A percentile compares a stretch with the other conserved stretches of the same genome.
These are phyloP conservation scores for Trichoderma arundinaceum DNA, from an alignment of 2,329 filamentous ascomycete species.

Conservation along the genomic window DNA sequence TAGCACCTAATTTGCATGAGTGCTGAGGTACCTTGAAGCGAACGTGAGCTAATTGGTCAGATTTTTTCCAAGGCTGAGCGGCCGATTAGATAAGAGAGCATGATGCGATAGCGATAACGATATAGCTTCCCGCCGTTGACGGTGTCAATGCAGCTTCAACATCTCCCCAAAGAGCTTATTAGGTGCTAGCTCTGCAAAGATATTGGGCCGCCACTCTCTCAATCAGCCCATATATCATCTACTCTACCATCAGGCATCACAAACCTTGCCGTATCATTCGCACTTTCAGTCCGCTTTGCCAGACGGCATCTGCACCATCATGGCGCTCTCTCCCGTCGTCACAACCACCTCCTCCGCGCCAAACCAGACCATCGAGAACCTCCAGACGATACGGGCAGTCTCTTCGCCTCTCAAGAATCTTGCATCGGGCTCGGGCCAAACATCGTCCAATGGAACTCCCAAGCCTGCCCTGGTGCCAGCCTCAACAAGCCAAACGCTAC, in stretches of 20 bases:
- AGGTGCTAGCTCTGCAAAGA: background rate
- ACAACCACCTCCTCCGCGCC: conserved; percentile 36
- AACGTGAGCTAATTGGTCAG: background rate
- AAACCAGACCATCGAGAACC: conserved; percentile 44
- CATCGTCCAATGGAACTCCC: conserved; percentile 55
- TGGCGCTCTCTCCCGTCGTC: conserved; percentile 56
- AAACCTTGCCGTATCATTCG: too few species aligned
- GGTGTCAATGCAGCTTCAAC: conserved; percentile 1
- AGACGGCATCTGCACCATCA: conserved; percentile 37
- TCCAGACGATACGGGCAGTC: conserved; percentile 43
- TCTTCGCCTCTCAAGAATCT: conserved; percentile 54
- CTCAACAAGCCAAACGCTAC: conserved; percentile 39
- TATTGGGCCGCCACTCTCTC: too few species aligned
- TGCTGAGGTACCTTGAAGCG: background rate
- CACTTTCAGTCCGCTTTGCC: background rate
- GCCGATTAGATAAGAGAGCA: conserved; percentile 14
- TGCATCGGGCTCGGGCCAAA: conserved; percentile 46
- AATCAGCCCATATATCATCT: background rate
- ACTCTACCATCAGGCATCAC: background rate
- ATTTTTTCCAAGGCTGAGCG: too few species aligned
- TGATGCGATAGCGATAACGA: conserved; percentile 9
- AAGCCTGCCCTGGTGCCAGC: conserved; percentile 42
- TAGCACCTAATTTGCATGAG: background rate
- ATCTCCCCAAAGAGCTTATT: background rate
- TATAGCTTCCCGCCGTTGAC: background rate